Evolutionary conservation across 2,329 filamentous ascomycete genomes (phyloP).

Genomic region (Microthyrium microscopicum): DNA sequence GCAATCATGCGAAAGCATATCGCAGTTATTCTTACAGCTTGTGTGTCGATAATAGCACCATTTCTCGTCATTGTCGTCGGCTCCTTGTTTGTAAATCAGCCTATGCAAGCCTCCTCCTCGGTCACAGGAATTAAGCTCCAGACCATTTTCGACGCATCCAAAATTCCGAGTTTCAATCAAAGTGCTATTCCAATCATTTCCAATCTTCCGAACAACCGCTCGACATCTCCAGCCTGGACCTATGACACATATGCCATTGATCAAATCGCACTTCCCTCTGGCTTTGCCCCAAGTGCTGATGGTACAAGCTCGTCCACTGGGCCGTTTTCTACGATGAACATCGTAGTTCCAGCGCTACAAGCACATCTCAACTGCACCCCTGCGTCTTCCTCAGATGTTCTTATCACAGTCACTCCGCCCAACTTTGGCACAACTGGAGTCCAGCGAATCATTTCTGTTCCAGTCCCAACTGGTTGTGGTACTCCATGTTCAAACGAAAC

Average conservation of each 20-base stretch:
- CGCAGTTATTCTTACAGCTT: conserved; percentile 1
- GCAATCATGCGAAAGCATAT: not conserved
- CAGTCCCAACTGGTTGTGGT: no score
- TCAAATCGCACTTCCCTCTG: not conserved
- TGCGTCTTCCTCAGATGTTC: no score
- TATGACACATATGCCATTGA: not conserved
- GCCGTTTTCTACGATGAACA: no score
- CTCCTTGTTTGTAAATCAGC: not conserved
- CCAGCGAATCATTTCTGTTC: no score
- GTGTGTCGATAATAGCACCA: conserved; percentile 1
- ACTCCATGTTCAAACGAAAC: no score
- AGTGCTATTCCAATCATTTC: not conserved
- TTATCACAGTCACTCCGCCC: no score
- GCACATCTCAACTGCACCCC: no score
- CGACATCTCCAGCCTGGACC: conserved; percentile 1
- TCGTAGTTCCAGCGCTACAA: no score
- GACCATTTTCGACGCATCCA: not conserved
- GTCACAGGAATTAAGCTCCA: not conserved
- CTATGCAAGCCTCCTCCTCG: not conserved
- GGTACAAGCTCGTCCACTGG: no score
- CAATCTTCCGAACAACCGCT: not conserved
- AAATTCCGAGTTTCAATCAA: not conserved
- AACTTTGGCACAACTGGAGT: no score
- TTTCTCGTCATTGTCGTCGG: conserved; percentile 4
- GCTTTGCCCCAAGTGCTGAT: no score